Evolutionary conservation across 306 rosid genomes (phyloP), one percentile per base, ranked within the genome.

Genomic region (Quercus berberidifolia): DNA sequence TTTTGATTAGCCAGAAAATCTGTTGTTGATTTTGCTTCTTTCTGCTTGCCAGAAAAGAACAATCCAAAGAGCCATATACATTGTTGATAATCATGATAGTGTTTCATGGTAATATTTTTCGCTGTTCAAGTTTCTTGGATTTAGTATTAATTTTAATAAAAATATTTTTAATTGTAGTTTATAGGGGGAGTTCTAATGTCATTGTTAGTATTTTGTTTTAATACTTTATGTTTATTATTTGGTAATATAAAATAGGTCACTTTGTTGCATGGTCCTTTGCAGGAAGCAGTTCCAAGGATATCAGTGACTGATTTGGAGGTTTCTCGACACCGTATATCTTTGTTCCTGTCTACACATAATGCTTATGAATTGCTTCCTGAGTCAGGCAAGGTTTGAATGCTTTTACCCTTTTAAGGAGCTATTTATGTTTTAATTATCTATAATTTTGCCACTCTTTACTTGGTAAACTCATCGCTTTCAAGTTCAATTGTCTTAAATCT

Each of bases 371-470:
- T 93, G 81, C 93, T 93, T 85, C 98, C 98, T 3, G 95, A 93
- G 84, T 93, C 98, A 38, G 98, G 98, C 83, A 93, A 93, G 98
- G 98, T 93, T 84, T 84, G 93, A 74, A 83, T 82, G 79, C 74
- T 82, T 64, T 64, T 70, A 73, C 78, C 79, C 78, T 79, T 84
- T 83, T 76, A 8, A 38, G 65, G 68, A 82, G 74, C 55, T 76
- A 71, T 76, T 14, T 30, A 69, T 11, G 28, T 19, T 41, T 55
- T 58, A 43, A 13, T 54, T 69, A 26, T 71, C 54, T 54, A 52
- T 79, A 54, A 54, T 63, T 51, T 76, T 64, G 64, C 46, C 60
- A 14, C 81, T 74, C 31, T 49, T 75, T 33, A 69, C 65, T 35
- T 58, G 57, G 73, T 82, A 76, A 57, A 19, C 0, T 68, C 26